Evolutionary conservation across 2,329 filamentous ascomycete genomes (phyloP).

Genomic region (Cladosporium sp.): DNA sequence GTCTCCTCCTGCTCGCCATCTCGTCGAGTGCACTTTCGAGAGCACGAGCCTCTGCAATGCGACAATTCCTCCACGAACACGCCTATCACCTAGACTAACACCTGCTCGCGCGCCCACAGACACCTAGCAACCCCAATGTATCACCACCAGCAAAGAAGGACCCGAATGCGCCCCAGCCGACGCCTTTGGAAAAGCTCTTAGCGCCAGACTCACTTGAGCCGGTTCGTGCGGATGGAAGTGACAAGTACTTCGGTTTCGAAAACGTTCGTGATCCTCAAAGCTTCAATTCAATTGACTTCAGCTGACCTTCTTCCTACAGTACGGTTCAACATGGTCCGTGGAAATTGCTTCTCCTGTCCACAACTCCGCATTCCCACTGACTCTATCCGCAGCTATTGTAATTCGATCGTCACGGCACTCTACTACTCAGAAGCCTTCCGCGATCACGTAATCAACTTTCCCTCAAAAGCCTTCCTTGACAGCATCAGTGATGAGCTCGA

Average conservation of each 20-base stretch:
- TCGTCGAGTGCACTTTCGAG: no score
- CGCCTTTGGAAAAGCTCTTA: conserved; percentile 67
- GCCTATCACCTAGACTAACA: conserved; percentile 10
- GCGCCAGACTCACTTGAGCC: conserved; percentile 69
- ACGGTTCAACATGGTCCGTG: conserved; percentile 90
- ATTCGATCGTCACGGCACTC: conserved; percentile 94
- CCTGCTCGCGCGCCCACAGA: conserved; percentile 33
- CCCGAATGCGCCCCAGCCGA: conserved; percentile 49
- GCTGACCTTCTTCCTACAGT: conserved; percentile 50
- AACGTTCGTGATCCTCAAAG: conserved; percentile 63
- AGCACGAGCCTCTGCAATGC: no score
- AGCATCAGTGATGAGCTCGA: conserved; percentile 47
- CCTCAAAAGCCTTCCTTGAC: conserved; percentile 63
- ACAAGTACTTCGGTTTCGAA: conserved; percentile 97
- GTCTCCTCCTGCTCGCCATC: conserved; percentile 18
- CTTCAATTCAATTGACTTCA: conserved; percentile 15
- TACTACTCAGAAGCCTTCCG: conserved; percentile 94
- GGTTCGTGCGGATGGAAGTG: conserved; percentile 78
- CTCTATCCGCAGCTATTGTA: conserved; percentile 69
- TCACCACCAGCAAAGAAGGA: conserved; percentile 53
- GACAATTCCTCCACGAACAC: no score
- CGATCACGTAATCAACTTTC: conserved; percentile 89
- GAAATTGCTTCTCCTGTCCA: conserved; percentile 9
- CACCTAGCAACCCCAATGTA: conserved; percentile 41
- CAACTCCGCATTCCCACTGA: background rate